A percentile compares a stretch with the other conserved stretches of the same genome.
Conservation (phyloP, 768 basidiomycete species). For the Boletus coccyginus region DNA sequence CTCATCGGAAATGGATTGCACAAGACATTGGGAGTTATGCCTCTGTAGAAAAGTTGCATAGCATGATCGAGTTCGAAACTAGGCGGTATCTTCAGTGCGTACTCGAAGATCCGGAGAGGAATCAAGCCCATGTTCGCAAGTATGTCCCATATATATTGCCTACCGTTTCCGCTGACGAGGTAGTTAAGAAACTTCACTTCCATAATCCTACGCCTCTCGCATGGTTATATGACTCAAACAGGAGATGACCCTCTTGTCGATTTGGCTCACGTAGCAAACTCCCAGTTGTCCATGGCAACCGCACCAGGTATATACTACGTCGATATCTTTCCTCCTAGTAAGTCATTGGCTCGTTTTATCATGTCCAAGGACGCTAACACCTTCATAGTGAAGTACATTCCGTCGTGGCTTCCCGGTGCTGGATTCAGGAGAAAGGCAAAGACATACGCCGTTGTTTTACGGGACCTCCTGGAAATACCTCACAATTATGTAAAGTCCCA, state of each 20-base stretch:
- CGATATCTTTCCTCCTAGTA: conserved; percentile 20
- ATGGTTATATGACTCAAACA: conserved; percentile 37
- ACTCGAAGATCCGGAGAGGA: not conserved
- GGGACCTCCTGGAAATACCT: conserved; percentile 10
- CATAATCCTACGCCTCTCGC: conserved; percentile 35
- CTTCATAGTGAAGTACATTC: conserved; percentile 23
- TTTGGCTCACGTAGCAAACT: conserved; percentile 27
- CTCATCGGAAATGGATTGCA: conserved; percentile 17
- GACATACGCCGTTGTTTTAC: conserved; percentile 3
- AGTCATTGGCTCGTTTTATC: not conserved
- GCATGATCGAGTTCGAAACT: conserved; percentile 1
- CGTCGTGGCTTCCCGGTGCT: conserved; percentile 23
- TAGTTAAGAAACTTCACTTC: conserved; percentile 7
- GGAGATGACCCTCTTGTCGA: conserved; percentile 38
- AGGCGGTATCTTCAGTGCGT: not conserved
- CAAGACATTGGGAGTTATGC: conserved; percentile 6
- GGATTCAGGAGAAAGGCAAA: conserved; percentile 15
- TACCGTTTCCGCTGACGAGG: not conserved
- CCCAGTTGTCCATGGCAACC: conserved; percentile 15
- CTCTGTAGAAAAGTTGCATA: not conserved
- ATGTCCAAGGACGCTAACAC: not conserved
- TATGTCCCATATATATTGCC: not conserved
- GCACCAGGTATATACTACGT: conserved; percentile 11
- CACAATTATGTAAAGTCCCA: conserved; percentile 15
- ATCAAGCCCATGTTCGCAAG: conserved; percentile 1